Base-by-base conservation (phyloP, 108 stramenopile genomes). In the Parmales sp. region DNA sequence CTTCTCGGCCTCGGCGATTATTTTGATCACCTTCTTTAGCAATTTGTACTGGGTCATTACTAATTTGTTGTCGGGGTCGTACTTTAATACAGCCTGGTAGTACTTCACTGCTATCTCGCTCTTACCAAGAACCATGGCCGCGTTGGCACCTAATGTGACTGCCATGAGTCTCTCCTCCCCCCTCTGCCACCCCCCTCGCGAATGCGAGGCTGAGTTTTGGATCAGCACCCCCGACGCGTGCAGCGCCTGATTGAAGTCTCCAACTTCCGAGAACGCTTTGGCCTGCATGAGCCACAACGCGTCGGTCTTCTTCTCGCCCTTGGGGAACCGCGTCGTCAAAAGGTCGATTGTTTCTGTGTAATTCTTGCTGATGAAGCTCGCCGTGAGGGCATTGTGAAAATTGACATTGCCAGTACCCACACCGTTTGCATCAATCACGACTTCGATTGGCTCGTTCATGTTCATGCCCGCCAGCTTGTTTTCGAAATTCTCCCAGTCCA, bases 11-110 rank as follows among this genome's bases (percentile, higher is more conserved):
- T 82, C 76, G 18, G 64, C 68, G 44, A 82, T 63, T 6, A 77
- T 73, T 38, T 82, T 82, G 0, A 82, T 74, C 18, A 82, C 82
- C 68, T 82, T 82, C 45, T 82, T 82, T 16, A 82, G 68, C 8
- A 78, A 78, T 34, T 76, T 77, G 74, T 82, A 82, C 50, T 82
- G 82, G 39, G 77, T 80, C n/a, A 76, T 72, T 11, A 76, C 76
- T 23, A 74, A 68, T 8, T 74, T 70, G 44, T 82, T 78, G 54
- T 82, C 82, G 19, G 82, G 82, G 67, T 82, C 82, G 48, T 80
- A 82, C 51, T 82, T 82, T 28, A 82, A 69, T 9, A 82, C 82
- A 26, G 76, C 78, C 49, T 82, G 82, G 65, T 82, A 82, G 43
- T 80, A 82, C 18, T 76, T 78, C 11, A 82, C 19, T 3, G 82